Conservation (phyloP, 1,284 basidiomycete genomes). For the Fomitopsis schrenkii region DNA sequence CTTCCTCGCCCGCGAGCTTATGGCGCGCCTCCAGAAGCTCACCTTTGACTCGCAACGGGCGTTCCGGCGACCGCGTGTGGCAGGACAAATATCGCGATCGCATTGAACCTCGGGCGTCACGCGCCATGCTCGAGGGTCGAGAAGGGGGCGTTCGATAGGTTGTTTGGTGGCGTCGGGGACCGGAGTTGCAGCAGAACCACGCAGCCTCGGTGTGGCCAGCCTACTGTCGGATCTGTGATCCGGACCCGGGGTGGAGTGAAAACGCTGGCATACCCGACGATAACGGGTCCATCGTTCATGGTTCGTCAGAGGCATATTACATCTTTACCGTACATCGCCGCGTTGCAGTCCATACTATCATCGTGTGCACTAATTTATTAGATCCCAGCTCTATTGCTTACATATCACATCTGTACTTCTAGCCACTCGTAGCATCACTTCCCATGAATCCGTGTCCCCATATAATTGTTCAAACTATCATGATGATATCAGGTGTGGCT, state of each 20-base stretch:
- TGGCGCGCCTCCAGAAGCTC: slow-evolving; percentile 43
- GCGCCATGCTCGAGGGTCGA: neutral
- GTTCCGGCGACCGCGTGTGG: slow-evolving; percentile 3
- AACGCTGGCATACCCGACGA: neutral
- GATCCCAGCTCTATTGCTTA: neutral
- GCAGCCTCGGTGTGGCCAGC: neutral
- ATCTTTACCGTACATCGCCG: neutral
- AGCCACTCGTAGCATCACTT: neutral
- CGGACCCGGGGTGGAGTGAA: neutral
- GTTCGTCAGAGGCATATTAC: neutral
- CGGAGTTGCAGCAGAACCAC: neutral
- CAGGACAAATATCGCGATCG: slow-evolving; percentile 2
- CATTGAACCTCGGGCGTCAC: neutral
- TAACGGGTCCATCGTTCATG: neutral
- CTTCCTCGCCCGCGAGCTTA: slow-evolving; percentile 54
- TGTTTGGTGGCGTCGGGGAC: neutral
- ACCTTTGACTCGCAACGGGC: slow-evolving; percentile 11
- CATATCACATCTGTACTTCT: neutral
- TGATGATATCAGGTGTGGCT: no score
- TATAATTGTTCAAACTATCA: neutral
- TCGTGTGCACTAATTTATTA: neutral
- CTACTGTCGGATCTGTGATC: neutral
- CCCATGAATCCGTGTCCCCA: neutral
- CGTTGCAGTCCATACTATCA: neutral
- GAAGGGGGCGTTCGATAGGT: neutral